These are phyloP conservation scores for Usnea hakonensis DNA, from an alignment of 495 filamentous ascomycete genomes.

Conservation along the genomic window DNA sequence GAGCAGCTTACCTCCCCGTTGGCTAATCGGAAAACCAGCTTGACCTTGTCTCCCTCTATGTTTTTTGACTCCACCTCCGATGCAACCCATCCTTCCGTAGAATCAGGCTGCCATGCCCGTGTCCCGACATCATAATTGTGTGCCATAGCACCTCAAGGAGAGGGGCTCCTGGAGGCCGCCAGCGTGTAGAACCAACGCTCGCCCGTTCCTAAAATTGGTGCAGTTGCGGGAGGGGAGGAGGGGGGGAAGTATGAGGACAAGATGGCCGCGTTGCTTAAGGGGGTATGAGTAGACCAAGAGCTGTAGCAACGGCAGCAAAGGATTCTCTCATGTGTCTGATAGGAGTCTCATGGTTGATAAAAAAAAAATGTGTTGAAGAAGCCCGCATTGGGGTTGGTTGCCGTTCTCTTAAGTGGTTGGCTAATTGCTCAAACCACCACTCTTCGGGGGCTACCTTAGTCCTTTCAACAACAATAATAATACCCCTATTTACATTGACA, in stretches of 20 bases:
- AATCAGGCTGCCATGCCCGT: constrained; percentile 95
- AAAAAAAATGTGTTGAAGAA: not conserved
- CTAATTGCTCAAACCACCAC: not conserved
- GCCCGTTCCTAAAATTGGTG: not conserved
- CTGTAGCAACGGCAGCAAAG: not conserved
- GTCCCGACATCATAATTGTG: constrained; percentile 97
- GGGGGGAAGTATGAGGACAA: no score
- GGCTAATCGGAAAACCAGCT: constrained; percentile 73
- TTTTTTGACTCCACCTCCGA: constrained; percentile 88
- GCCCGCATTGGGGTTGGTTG: not conserved
- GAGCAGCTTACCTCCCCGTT: constrained; percentile 75
- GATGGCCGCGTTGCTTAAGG: not conserved
- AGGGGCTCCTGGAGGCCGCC: constrained; percentile 17
- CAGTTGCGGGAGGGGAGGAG: not conserved
- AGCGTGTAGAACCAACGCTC: constrained; percentile 8
- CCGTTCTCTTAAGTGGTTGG: constrained; percentile 1
- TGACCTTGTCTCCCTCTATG: constrained; percentile 76
- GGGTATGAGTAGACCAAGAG: not conserved
- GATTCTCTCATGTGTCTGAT: not conserved
- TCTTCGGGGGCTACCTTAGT: not conserved
- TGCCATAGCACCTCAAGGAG: constrained; percentile 54
- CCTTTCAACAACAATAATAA: no score
- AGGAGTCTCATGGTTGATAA: not conserved
- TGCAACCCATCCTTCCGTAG: constrained; percentile 91
- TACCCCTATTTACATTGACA: constrained; percentile 1